Evolutionary conservation across 116 monocot species (phyloP).

Genomic region (Dioscorea cayenensis): DNA sequence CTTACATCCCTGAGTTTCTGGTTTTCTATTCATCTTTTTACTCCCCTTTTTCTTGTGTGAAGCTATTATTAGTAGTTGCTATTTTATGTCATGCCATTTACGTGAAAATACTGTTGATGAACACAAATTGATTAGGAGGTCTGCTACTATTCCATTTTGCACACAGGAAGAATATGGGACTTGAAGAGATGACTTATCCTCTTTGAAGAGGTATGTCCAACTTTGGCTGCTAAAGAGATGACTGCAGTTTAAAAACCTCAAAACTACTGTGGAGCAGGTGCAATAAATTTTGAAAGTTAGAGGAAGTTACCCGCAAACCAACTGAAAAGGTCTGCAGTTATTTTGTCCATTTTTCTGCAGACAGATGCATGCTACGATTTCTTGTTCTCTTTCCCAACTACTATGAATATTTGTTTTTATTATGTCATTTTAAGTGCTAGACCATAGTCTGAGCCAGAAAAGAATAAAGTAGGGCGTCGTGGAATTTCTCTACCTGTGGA

Average conservation of each 20-base stretch:
- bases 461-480: too few relatives aligned
- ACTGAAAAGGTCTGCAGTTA: slow-evolving; percentile 45
- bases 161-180: slow-evolving; percentile 32
- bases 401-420: neutral
- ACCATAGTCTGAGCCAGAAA: too few relatives aligned
- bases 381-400: neutral
- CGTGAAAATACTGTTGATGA: neutral
- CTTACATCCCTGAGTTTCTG: too few relatives aligned
- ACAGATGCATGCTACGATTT: neutral
- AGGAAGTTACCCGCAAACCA: slow-evolving; percentile 38
- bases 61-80: too few relatives aligned
- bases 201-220: slow-evolving; percentile 58
- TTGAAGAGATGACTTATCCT: slow-evolving; percentile 78
- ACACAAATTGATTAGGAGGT: neutral
- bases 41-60: too few relatives aligned
- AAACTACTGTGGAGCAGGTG: slow-evolving; percentile 17
- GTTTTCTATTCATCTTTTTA: too few relatives aligned
- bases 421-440: too few relatives aligned
- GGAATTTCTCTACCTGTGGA: too few relatives aligned
- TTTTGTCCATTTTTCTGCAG: neutral
- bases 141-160: neutral
- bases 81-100: neutral
- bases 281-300: slow-evolving; percentile 40
- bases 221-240: slow-evolving; percentile 21
- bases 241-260: slow-evolving; percentile 30